Evolutionary conservation across 2,329 filamentous ascomycete genomes (phyloP), one percentile per base, ranked within the genome.

Genomic region (Penicillium brasilianum): DNA sequence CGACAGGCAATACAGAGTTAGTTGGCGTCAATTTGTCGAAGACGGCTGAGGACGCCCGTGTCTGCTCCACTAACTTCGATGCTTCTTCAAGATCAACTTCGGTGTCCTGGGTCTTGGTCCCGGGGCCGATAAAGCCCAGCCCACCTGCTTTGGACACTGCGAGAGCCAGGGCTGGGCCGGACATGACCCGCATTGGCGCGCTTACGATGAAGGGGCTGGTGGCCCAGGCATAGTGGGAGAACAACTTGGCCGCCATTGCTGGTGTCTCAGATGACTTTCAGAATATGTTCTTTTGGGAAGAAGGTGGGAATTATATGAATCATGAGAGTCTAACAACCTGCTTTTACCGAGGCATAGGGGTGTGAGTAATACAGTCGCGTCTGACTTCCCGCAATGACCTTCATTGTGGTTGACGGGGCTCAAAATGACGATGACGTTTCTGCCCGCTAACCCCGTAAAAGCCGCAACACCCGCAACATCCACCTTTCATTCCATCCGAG

Each of bases 111-210:
- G 77, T 72, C 60, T 78, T 77, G 25, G 71, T 89, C 0, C 86
- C 86, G 0, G 88, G 87, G 0, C 80, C 78, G 14, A 87, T 81
- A 63, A 93, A 81, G 1, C 80, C 85, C 0, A 85, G 65, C 1
- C 83, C 83, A 1, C 84, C 83, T 32, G 85, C 83, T 64, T 76
- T 76, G 1, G 85, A 87, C 14, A 91, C 83, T 36, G 86, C 83
- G 18, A 87, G 78, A 2, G 88, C 87, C 1, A 92, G 81, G 0
- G 72, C 82, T 61, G 74, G 84, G 69, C 77, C 83, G 63, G 83
- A 79, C 65, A 92, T 86, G 22, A 89, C 81, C 54, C 88, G 85
- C 90, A 93, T 92, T 0, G 90, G 90, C 2, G 88, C 90, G 57
- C 82, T 79, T 57, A 85, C 80, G 22, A 92, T 82, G 18, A 91